These are phyloP conservation scores for Candida gorgasii DNA, from an alignment of 805 yeast genomes.

Conservation along the genomic window DNA sequence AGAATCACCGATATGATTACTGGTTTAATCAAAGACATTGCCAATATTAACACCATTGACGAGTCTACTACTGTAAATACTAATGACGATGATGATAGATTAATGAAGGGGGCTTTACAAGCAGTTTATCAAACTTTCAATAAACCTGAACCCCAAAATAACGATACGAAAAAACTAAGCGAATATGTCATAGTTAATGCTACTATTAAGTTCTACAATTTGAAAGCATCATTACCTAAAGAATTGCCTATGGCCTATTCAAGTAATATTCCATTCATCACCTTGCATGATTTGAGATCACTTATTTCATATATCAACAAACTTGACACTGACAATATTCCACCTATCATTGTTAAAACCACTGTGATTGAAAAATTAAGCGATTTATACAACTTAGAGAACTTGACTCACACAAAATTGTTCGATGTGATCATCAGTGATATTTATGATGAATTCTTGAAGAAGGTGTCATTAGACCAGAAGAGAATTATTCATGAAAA, in stretches of 20 bases:
- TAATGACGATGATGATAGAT: slow-evolving; percentile 23
- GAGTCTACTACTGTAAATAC: slow-evolving; percentile 2
- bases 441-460: slow-evolving; percentile 55
- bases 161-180: slow-evolving; percentile 9
- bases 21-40: slow-evolving; percentile 28
- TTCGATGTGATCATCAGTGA: slow-evolving; percentile 56
- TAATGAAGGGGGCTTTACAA: slow-evolving; percentile 40
- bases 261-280: slow-evolving; percentile 55
- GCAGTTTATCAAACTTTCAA: slow-evolving; percentile 44
- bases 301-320: slow-evolving; percentile 61
- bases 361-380: slow-evolving; percentile 40
- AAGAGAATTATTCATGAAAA: slow-evolving; percentile 43
- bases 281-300: slow-evolving; percentile 60
- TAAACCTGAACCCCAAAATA: slow-evolving; percentile 3
- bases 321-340: slow-evolving; percentile 18
- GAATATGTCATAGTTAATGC: slow-evolving; percentile 68
- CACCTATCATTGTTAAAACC: slow-evolving; percentile 39
- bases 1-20: slow-evolving; percentile 28
- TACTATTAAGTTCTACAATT: slow-evolving; percentile 61
- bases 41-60: slow-evolving; percentile 17
- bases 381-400: slow-evolving; percentile 38
- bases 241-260: slow-evolving; percentile 51
- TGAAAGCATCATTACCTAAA: slow-evolving; percentile 55
- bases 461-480: slow-evolving; percentile 57
- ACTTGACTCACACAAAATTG: slow-evolving; percentile 44